Percentiles rank a stretch among this genome's conserved stretches.
phyloP scores from a whole-genome alignment of 2,329 filamentous ascomycete genomes.

The Colletotrichum incanum region DNA sequence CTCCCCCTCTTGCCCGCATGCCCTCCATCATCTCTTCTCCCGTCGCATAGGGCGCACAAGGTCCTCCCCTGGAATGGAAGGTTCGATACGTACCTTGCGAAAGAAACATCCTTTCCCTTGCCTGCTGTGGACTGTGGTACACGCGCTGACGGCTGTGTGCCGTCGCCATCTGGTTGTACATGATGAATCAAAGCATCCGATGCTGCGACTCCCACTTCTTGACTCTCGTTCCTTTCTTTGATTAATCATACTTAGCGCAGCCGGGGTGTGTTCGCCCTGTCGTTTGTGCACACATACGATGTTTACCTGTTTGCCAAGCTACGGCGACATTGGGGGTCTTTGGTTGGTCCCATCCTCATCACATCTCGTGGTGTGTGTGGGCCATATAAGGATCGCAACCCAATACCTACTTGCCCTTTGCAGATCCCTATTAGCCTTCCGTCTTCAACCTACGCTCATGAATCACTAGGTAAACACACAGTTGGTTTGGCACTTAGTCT shows the following conservation, averaged over 20 bases:
- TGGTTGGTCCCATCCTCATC: slow-evolving; percentile 25
- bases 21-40: slow-evolving; percentile 37
- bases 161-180: slow-evolving; percentile 19
- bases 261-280: slow-evolving; percentile 14
- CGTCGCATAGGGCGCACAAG: slow-evolving; percentile 32
- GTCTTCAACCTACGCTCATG: slow-evolving; percentile 21
- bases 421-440: slow-evolving; percentile 32
- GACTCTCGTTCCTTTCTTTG: slow-evolving; percentile 40
- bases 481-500: slow-evolving; percentile 4
- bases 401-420: slow-evolving; percentile 8
- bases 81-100: slow-evolving; percentile 28
- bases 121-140: not conserved
- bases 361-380: slow-evolving; percentile 23
- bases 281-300: slow-evolving; percentile 15
- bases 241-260: slow-evolving; percentile 23
- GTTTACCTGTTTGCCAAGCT: slow-evolving; percentile 35
- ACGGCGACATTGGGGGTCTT: slow-evolving; percentile 3
- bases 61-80: slow-evolving; percentile 21
- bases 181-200: slow-evolving; percentile 36
- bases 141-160: slow-evolving; percentile 32
- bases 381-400: slow-evolving; percentile 30
- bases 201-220: slow-evolving; percentile 20
- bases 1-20: no score
- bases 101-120: slow-evolving; percentile 15
- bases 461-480: not conserved